Base-by-base conservation (phyloP, 805 yeast genomes). In the Scheffersomyces spartinae region DNA sequence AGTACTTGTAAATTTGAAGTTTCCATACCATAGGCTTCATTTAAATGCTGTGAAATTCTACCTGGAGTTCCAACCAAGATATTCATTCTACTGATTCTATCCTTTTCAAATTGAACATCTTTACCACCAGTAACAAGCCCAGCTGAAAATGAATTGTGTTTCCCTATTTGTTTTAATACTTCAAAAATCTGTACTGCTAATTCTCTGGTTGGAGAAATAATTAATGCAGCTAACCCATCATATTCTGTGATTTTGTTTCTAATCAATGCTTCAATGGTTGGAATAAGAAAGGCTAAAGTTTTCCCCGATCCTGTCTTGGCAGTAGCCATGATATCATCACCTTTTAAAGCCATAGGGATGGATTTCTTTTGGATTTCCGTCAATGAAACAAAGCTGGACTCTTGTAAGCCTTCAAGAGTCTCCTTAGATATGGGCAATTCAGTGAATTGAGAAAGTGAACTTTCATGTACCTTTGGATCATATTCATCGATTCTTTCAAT, bases 71-170 rank as follows among this genome's bases (percentile, higher is more conserved):
- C 91, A 17, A 85, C 78, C 28, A 85, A 58, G 22, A 85, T 80
- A 49, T 85, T 86, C 53, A 85, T 75, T 37, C 68, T 68, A 1
- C 77, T 68, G 6, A 85, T 70, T 45, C 96, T 68, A 26, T 82
- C 94, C 33, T 71, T 69, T 48, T 85, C 96, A 39, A 65, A 80
- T 32, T 71, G 68, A 16, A 80, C 79, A 45, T 84, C 94, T 45
- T 86, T 84, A 19, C 96, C 96, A 25, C 96, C 96, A 41, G 86
- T 85, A 7, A 86, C 88, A 32, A 85, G 59, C 31, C 95, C 95
- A 1, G 95, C 95, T 5, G 93, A 78, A 32, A 85, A 76, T 3
- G 73, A 55, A 37, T 75, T 76, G 37, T 70, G 62, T 23, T 74
- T 69, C 13, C 95, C 96, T 27, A 85, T 74, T 39, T 75, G 79